Conservation (phyloP, 2,329 filamentous ascomycete species). For the Fusarium sp. region DNA sequence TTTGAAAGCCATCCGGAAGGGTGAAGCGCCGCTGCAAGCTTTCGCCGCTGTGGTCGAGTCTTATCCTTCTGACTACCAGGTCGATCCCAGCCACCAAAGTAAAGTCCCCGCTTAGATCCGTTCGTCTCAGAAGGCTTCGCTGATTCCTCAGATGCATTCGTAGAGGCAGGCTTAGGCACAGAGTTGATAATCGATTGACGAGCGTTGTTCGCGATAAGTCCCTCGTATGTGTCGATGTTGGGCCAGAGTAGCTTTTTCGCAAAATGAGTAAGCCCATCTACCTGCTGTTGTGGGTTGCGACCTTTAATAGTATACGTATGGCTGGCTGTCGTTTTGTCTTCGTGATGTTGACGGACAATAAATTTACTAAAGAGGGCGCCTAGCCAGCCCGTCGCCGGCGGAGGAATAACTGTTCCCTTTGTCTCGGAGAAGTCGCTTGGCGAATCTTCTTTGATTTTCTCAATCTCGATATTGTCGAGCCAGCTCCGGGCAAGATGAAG, state of each 20-base stretch:
- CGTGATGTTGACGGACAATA: constrained; percentile 57
- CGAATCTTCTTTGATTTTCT: constrained; percentile 54
- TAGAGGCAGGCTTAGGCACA: constrained; percentile 48
- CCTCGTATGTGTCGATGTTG: constrained; percentile 64
- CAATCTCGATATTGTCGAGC: constrained; percentile 75
- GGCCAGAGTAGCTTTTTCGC: constrained; percentile 73
- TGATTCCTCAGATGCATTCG: background rate
- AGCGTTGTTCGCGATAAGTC: constrained; percentile 61
- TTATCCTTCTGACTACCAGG: constrained; percentile 49
- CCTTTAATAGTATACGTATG: constrained; percentile 64
- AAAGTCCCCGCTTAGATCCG: constrained; percentile 56
- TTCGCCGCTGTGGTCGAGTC: constrained; percentile 60
- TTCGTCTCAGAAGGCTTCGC: constrained; percentile 51
- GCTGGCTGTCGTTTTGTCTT: constrained; percentile 50
- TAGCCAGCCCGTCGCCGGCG: constrained; percentile 59
- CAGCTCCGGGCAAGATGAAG: constrained; percentile 72
- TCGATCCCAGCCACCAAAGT: constrained; percentile 59
- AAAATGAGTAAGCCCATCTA: constrained; percentile 72
- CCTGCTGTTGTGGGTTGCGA: constrained; percentile 67
- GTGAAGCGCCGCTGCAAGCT: constrained; percentile 68
- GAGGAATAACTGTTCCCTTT: constrained; percentile 18
- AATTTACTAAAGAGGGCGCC: constrained; percentile 68
- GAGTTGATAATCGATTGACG: constrained; percentile 52
- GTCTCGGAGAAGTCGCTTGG: constrained; percentile 8
- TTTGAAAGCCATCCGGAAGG: constrained; percentile 74